A percentile compares a stretch with the other conserved stretches of the same genome.
phyloP scores from a whole-genome alignment of 371 early-diverging fungal species.

The Mucor piriformis region DNA sequence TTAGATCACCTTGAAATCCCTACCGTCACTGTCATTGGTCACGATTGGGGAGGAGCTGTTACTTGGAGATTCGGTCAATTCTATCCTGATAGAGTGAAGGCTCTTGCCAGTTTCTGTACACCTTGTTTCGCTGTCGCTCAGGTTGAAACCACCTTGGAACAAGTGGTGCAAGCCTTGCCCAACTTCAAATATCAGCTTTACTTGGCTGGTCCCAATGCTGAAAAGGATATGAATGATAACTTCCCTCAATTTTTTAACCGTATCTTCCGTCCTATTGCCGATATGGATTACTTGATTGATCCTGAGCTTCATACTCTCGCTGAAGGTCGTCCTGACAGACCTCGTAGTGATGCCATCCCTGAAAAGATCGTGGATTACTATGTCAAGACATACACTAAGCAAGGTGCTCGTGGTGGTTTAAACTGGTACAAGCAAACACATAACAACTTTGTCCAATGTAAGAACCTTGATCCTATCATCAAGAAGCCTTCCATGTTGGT shows the following conservation, averaged over 20 bases:
- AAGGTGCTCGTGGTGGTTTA: conserved; percentile 45
- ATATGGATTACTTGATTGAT: conserved; percentile 27
- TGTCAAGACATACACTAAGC: conserved; percentile 29
- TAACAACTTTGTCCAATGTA: conserved; percentile 45
- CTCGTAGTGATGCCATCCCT: conserved; percentile 30
- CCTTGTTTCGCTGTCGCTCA: conserved; percentile 55
- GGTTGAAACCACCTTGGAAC: conserved; percentile 46
- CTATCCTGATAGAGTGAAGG: conserved; percentile 65
- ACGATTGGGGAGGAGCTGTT: conserved; percentile 78
- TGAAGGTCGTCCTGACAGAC: conserved; percentile 30
- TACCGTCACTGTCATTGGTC: conserved; percentile 69
- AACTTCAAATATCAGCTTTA: conserved; percentile 62
- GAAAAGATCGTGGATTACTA: conserved; percentile 45
- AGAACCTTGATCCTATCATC: conserved; percentile 43
- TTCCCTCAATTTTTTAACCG: conserved; percentile 36
- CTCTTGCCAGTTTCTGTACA: conserved; percentile 68
- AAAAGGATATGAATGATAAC: conserved; percentile 43
- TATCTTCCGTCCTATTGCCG: conserved; percentile 32
- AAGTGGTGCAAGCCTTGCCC: conserved; percentile 54
- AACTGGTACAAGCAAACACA: conserved; percentile 50
- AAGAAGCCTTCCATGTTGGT: conserved; percentile 46
- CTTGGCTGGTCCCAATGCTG: conserved; percentile 44
- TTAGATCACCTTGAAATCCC: conserved; percentile 63
- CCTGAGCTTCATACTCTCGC: conserved; percentile 22
- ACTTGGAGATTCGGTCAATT: conserved; percentile 73